Base-by-base conservation (phyloP, 257 asterid species). In the Solanum virginianum region DNA sequence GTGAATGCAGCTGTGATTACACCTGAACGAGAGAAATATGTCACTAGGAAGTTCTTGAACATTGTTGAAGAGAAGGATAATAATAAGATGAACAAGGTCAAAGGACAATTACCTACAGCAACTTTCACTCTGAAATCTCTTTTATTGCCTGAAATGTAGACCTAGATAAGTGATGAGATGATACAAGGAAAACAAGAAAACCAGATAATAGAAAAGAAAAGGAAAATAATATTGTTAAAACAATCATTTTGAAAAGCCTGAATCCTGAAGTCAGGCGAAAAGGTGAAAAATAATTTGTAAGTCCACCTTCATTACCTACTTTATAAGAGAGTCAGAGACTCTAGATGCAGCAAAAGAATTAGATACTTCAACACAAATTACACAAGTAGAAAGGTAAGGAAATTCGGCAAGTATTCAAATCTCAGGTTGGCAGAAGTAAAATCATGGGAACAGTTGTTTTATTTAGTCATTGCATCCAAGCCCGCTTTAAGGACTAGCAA, bases 1-100 rank as follows among this genome's bases (percentile, higher is more conserved):
- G 88, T 80, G n/a, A 88, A 53, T 83, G 85, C 89, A 77, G 89
- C 86, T 80, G 92, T 90, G 77, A 80, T 85, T 53, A 89, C 6
- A 26, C 91, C 97, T 93, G 90, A 49, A 85, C 81, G 59, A 79
- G 65, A 51, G 10, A 79, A 79, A 79, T 79, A 53, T 26, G 65
- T 53, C 49, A 79, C 47, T 54, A 26, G 17, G 65, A 15, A 79
- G 49, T 51, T 51, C 47, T 54, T 15, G 65, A 79, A 26, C 82
- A 17, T 53, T 16, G 82, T 53, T 26, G 43, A 77, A 51, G 26
- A 26, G 24, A 79, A 53, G 47, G 65, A 26, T 54, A 53, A 43
- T 51, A 32, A 16, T 53, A 49, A 16, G 82, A 77, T 77, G 82
- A 77, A 15, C 82, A 79, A 26, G 65, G 82, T 53, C 65, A 79